Base-by-base conservation (phyloP, 495 filamentous ascomycete species). In the Penicillium ochrochloron region DNA sequence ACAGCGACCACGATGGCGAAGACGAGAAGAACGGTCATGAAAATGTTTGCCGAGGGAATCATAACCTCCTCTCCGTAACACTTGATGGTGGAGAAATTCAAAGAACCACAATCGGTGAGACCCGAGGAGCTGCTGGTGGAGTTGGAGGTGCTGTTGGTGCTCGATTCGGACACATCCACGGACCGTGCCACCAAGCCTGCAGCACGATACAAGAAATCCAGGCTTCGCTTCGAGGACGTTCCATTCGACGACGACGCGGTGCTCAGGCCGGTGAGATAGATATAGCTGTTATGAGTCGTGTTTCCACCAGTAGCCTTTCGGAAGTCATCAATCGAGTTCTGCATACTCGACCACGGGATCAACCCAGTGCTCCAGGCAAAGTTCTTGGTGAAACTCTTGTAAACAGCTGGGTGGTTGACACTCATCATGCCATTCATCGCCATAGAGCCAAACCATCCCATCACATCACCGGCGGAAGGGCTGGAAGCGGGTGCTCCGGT, bases 361-460 rank as follows among this genome's bases (percentile, higher is more conserved):
- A 97, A 73, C 25, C 94, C 94, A 29, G 89, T 90, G 64, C 92
- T 93, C 82, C 97, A 99, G 42, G 83, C 93, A 76, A 99, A 99
- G 75, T 98, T 99, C 77, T 89, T 90, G 44, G 91, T 76, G 74
- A 96, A 99, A 71, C 88, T 93, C 61, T 86, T 83, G 76, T 98
- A 98, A 29, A 98, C 86, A 31, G 85, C 75, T 6, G 95, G 95
- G 70, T 96, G 93, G 67, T 88, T 85, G 67, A 93, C 93, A 65
- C 90, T 94, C 73, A 97, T 76, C 95, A 98, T 97, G 59, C 95
- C 95, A 73, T 94, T 97, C 80, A 93, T 90, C 21, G 95, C 94
- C 76, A 99, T 88, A 33, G 88, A 88, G 78, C 98, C 95, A 77
- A 98, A 97, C 85, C 90, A 94, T 53, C 88, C 87, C 73, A 97